Evolutionary conservation across 495 filamentous ascomycete genomes (phyloP).

Genomic region (Letharia columbiana): DNA sequence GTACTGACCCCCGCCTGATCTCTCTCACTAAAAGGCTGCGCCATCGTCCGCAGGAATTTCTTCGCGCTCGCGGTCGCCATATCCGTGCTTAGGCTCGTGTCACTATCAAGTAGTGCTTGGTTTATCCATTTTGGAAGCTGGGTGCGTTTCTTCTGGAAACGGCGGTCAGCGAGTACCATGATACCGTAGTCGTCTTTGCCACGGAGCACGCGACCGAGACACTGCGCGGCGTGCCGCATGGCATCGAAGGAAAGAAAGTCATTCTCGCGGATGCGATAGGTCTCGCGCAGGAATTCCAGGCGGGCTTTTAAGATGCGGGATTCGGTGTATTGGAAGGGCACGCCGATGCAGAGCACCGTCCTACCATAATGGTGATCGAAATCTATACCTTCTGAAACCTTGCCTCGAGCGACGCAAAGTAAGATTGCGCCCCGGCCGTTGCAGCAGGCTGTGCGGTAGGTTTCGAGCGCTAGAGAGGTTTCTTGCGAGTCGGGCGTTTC

Average conservation of each 20-base stretch:
- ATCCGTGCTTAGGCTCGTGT: conserved; percentile 84
- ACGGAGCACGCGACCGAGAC: conserved; percentile 86
- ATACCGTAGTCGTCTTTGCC: conserved; percentile 98
- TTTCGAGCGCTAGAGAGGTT: conserved; percentile 90
- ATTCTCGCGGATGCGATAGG: conserved; percentile 92
- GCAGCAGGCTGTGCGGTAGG: conserved; percentile 92
- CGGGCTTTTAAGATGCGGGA: conserved; percentile 94
- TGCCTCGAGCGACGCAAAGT: conserved; percentile 90
- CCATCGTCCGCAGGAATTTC: conserved; percentile 84
- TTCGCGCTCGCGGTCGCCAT: conserved; percentile 86
- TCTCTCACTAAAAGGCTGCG: conserved; percentile 70
- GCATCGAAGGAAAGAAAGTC: conserved; percentile 99
- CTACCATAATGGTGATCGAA: conserved; percentile 99
- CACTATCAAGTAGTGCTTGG: conserved; percentile 72
- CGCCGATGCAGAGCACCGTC: conserved; percentile 92
- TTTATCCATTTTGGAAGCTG: conserved; percentile 98
- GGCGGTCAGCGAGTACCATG: conserved; percentile 91
- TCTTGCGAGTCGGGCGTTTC: conserved; percentile 98
- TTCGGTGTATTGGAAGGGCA: conserved; percentile 98
- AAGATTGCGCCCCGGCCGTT: conserved; percentile 92
- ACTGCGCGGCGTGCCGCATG: conserved; percentile 97
- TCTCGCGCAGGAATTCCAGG: conserved; percentile 91
- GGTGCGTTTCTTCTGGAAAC: conserved; percentile 78
- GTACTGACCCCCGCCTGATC: conserved; percentile 89
- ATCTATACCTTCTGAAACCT: conserved; percentile 96